These are phyloP conservation scores for Stagonosporopsis chrysanthemi DNA, from an alignment of 2,329 filamentous ascomycete genomes.

Conservation along the genomic window DNA sequence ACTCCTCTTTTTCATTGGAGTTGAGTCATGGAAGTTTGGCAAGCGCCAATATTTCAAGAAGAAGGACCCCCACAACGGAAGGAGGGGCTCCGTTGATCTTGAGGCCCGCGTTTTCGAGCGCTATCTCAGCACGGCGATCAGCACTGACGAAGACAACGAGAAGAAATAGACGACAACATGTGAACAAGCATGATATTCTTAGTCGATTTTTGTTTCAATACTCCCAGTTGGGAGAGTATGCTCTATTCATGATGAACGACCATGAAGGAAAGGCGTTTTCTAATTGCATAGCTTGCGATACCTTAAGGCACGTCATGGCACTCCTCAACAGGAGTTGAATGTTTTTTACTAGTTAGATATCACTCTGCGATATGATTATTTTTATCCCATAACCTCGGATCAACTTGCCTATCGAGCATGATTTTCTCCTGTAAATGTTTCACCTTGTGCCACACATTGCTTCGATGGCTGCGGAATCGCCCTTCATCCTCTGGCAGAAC, in stretches of 20 bases:
- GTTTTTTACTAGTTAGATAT: slow-evolving; percentile 21
- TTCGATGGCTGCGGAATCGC: background rate
- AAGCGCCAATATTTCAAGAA: slow-evolving; percentile 61
- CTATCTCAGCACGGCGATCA: slow-evolving; percentile 44
- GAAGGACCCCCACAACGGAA: slow-evolving; percentile 25
- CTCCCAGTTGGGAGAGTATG: slow-evolving; percentile 16
- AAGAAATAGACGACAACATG: slow-evolving; percentile 28
- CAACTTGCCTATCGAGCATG: background rate
- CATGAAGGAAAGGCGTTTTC: slow-evolving; percentile 25
- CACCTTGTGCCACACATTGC: background rate
- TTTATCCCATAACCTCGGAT: background rate
- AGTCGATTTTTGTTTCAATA: slow-evolving; percentile 4
- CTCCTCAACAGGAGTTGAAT: slow-evolving; percentile 17
- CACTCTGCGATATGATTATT: slow-evolving; percentile 19
- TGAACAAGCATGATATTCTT: background rate
- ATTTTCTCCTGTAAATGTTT: background rate
- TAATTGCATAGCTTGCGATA: slow-evolving; percentile 36
- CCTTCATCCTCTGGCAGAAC: background rate
- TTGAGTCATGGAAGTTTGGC: slow-evolving; percentile 71
- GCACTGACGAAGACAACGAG: slow-evolving; percentile 40
- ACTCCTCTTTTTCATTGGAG: slow-evolving; percentile 68
- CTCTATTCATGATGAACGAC: slow-evolving; percentile 9
- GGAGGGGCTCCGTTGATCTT: slow-evolving; percentile 41
- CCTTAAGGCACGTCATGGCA: slow-evolving; percentile 24
- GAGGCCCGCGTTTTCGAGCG: slow-evolving; percentile 43